phyloP scores from a whole-genome alignment of 192 early-diverging fungal species.

The Anaeromyces robustus region DNA sequence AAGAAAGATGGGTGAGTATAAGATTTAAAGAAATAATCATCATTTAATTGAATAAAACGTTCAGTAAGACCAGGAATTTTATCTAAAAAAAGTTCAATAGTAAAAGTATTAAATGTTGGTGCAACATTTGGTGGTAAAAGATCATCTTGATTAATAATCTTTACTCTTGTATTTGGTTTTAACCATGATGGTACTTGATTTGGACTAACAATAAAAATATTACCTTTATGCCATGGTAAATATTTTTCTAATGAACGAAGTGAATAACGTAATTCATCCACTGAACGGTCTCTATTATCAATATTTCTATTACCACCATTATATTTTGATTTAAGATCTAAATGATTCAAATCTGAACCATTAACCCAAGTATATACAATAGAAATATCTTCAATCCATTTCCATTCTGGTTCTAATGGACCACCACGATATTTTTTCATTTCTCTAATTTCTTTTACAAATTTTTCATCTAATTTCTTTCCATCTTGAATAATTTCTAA shows the following conservation, averaged over 20 bases:
- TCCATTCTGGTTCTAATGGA: background rate
- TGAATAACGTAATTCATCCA: background rate
- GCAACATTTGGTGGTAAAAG: background rate
- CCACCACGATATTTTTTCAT: background rate
- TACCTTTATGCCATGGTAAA: background rate
- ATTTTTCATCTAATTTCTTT: background rate
- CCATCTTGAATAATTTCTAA: background rate
- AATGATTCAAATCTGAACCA: background rate
- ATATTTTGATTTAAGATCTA: background rate
- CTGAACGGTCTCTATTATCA: background rate
- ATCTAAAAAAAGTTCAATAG: background rate
- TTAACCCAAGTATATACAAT: background rate
- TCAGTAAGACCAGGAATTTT: background rate
- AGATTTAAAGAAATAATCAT: background rate
- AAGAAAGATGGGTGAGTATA: background rate
- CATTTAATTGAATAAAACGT: background rate
- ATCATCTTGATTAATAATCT: background rate
- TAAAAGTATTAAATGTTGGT: background rate
- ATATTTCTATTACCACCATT: background rate
- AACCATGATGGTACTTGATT: background rate
- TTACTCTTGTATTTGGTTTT: background rate
- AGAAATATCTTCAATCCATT: background rate
- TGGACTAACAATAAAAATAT: background rate
- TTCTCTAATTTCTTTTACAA: background rate
- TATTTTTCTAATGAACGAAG: background rate